Percentiles rank a stretch among this genome's conserved stretches.
phyloP scores from a whole-genome alignment of 768 basidiomycete genomes.

The Clavulina sp. region DNA sequence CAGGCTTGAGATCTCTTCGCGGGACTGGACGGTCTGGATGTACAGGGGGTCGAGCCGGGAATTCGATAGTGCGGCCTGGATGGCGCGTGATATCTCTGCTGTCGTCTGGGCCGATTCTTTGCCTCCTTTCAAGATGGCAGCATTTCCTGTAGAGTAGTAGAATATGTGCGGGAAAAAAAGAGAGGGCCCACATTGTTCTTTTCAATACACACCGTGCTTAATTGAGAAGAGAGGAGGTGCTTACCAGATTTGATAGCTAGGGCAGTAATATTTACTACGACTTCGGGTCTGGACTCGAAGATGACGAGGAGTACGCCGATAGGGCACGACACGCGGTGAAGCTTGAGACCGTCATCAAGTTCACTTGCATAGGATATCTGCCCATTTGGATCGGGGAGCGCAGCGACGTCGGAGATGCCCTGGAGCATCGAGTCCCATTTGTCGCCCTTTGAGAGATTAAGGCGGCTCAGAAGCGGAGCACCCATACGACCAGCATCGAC shows the following conservation, averaged over 20 bases:
- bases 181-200: background rate
- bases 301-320: conserved; percentile 93
- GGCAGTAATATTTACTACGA: conserved; percentile 92
- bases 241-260: conserved; percentile 91
- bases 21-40: conserved; percentile 82
- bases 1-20: conserved; percentile 77
- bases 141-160: conserved; percentile 46
- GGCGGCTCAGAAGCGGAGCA: conserved; percentile 60
- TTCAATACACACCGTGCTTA: background rate
- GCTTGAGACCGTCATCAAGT: conserved; percentile 69
- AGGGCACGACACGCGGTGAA: conserved; percentile 89
- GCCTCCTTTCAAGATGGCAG: conserved; percentile 93
- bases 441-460: conserved; percentile 60
- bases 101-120: conserved; percentile 84
- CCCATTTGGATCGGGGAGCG: conserved; percentile 74
- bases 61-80: conserved; percentile 54
- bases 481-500: conserved; percentile 78
- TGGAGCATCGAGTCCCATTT: conserved; percentile 94
- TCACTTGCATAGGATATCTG: conserved; percentile 75
- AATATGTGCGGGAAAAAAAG: no score
- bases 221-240: conserved; percentile 11
- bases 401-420: conserved; percentile 74
- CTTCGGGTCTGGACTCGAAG: conserved; percentile 94
- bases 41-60: conserved; percentile 63
- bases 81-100: conserved; percentile 55